phyloP scores from a whole-genome alignment of 2,329 filamentous ascomycete genomes.

The Hypoxylon sp. region DNA sequence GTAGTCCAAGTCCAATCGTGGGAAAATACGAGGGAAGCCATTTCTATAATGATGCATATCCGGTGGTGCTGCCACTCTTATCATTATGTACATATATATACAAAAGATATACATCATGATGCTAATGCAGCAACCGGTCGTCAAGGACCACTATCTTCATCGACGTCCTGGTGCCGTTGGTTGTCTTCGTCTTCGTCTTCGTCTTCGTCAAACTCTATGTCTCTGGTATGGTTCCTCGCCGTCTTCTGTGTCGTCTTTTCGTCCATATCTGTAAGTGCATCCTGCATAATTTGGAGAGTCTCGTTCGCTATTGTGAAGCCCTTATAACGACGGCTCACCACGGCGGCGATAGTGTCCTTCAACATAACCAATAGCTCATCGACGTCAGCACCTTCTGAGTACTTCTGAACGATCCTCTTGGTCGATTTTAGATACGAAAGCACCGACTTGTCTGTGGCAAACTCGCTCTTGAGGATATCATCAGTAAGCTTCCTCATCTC shows the following conservation, averaged over 20 bases:
- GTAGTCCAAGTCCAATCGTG: too few relatives aligned
- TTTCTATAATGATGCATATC: not conserved
- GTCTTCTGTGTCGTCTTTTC: not conserved
- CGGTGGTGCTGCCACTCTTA: not conserved
- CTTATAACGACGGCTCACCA: constrained; percentile 33
- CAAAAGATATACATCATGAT: constrained; percentile 3
- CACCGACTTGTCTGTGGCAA: constrained; percentile 44
- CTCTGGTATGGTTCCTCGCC: not conserved
- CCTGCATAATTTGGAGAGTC: constrained; percentile 50
- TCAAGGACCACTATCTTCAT: not conserved
- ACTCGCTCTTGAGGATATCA: constrained; percentile 44
- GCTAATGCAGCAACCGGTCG: not conserved
- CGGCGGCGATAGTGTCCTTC: constrained; percentile 34
- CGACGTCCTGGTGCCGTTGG: not conserved
- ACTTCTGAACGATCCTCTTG: constrained; percentile 41
- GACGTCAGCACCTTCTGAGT: not conserved
- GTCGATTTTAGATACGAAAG: constrained; percentile 46
- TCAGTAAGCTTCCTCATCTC: constrained; percentile 48
- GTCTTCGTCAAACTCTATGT: too few relatives aligned
- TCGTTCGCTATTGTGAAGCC: constrained; percentile 46
- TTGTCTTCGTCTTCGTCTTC: not conserved
- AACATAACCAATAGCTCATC: constrained; percentile 41
- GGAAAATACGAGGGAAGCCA: too few relatives aligned
- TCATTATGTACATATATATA: constrained; percentile 3
- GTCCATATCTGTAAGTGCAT: constrained; percentile 45